A percentile compares a stretch with the other conserved stretches of the same genome.
Conservation (phyloP, 805 yeast species). For the Starmerella bombi region DNA sequence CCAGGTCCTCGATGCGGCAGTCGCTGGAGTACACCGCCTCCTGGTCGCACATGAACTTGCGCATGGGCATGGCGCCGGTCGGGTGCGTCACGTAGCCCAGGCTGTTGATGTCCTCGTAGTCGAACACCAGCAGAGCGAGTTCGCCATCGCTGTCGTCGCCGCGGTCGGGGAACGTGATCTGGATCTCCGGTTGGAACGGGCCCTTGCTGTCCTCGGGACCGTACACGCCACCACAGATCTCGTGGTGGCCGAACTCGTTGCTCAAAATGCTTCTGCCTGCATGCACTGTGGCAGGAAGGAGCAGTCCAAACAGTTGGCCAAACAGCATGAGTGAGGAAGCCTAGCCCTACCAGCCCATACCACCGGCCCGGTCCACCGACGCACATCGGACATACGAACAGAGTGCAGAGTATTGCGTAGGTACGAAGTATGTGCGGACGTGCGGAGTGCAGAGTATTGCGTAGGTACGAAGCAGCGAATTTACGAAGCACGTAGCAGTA, state of each 20-base stretch:
- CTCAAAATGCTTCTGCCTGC: slow-evolving; percentile 19
- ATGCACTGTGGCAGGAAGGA: neutral
- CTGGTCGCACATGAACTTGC: slow-evolving; percentile 64
- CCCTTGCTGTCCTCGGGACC: slow-evolving; percentile 83
- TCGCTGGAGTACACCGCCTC: slow-evolving; percentile 41
- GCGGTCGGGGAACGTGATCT: slow-evolving; percentile 14
- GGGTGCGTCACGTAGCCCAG: slow-evolving; percentile 44
- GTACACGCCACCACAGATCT: slow-evolving; percentile 83
- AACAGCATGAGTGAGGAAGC: too few relatives aligned
- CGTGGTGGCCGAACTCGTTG: slow-evolving; percentile 41
- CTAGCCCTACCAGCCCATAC: too few relatives aligned
- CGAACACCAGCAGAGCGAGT: slow-evolving; percentile 64
- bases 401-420: too few relatives aligned
- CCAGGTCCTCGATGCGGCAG: slow-evolving; percentile 44
- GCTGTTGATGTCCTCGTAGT: slow-evolving; percentile 59
- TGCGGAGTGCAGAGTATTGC: too few relatives aligned
- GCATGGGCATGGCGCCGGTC: slow-evolving; percentile 26
- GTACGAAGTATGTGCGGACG: too few relatives aligned
- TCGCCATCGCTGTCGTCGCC: slow-evolving; percentile 12
- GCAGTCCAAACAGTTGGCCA: neutral
- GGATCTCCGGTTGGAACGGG: slow-evolving; percentile 13
- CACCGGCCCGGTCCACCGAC: too few relatives aligned
- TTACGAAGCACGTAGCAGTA: too few relatives aligned
- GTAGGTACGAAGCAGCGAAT: too few relatives aligned
- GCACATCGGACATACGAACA: too few relatives aligned